Evolutionary conservation across 768 basidiomycete genomes (phyloP).

Genomic region (Rhodotorula kratochvilovae): DNA sequence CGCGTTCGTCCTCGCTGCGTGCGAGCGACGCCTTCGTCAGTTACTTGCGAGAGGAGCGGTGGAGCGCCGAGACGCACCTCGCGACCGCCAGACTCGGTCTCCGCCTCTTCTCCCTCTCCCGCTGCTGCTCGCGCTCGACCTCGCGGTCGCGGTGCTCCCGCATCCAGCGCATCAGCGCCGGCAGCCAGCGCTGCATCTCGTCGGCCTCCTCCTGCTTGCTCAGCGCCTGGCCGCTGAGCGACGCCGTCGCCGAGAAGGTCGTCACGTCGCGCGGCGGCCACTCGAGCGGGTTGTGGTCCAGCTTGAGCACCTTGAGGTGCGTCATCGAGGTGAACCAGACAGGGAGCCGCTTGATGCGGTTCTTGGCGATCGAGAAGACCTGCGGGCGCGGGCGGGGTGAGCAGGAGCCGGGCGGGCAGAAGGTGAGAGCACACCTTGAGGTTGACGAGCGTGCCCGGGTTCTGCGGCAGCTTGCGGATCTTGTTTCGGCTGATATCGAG

Average conservation of each 20-base stretch:
- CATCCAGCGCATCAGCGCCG: slow-evolving; percentile 26
- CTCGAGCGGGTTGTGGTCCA: slow-evolving; percentile 86
- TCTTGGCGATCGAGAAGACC: slow-evolving; percentile 82
- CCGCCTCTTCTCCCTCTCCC: slow-evolving; percentile 6
- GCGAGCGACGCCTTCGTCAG: background rate
- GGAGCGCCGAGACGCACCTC: background rate
- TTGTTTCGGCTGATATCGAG: slow-evolving; percentile 91
- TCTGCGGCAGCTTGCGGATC: slow-evolving; percentile 69
- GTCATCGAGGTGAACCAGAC: slow-evolving; percentile 69
- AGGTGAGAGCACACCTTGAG: slow-evolving; percentile 61
- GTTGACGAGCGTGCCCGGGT: slow-evolving; percentile 70
- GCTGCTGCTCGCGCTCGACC: slow-evolving; percentile 19
- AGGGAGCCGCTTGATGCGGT: slow-evolving; percentile 75
- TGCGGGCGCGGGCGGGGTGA: slow-evolving; percentile 44
- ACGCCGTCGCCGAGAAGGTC: slow-evolving; percentile 14
- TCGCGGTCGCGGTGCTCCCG: slow-evolving; percentile 21
- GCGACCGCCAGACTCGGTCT: slow-evolving; percentile 10
- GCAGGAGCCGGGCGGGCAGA: background rate
- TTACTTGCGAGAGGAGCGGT: no score
- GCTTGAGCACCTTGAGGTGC: slow-evolving; percentile 69
- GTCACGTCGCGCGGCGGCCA: slow-evolving; percentile 70
- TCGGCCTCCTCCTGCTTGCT: slow-evolving; percentile 54
- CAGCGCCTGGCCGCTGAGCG: slow-evolving; percentile 7
- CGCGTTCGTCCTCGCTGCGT: slow-evolving; percentile 25
- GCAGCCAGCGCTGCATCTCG: slow-evolving; percentile 67